Conservation (phyloP, 768 basidiomycete species). For the Tylopilus intermedius region DNA sequence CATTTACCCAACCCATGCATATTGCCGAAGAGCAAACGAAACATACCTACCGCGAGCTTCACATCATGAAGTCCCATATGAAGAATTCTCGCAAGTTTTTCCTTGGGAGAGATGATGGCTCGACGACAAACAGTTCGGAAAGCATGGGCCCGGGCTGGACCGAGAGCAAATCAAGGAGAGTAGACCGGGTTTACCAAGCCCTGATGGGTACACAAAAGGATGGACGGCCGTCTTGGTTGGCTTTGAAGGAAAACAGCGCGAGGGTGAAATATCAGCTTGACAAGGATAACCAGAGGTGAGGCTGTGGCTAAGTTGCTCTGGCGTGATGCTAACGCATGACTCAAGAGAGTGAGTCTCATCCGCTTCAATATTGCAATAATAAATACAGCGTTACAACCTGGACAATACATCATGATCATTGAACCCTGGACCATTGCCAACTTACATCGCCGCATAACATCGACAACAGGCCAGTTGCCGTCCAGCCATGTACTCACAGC, state of each 20-base stretch:
- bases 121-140: conserved; percentile 7
- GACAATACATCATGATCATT: too few species aligned
- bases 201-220: conserved; percentile 28
- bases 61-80: conserved; percentile 10
- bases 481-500: not conserved
- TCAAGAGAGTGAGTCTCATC: not conserved
- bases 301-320: not conserved
- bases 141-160: conserved; percentile 30
- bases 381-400: not conserved
- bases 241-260: conserved; percentile 27
- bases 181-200: conserved; percentile 21
- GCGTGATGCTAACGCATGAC: conserved; percentile 2
- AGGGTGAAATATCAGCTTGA: conserved; percentile 18
- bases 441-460: too few species aligned
- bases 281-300: conserved; percentile 8
- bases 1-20: conserved; percentile 39
- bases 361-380: too few species aligned
- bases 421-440: too few species aligned
- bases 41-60: conserved; percentile 14
- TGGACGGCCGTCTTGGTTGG: conserved; percentile 31
- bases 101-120: conserved; percentile 24
- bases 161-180: conserved; percentile 24
- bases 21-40: conserved; percentile 18
- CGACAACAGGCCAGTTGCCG: too few species aligned
- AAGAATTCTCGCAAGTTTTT: conserved; percentile 21